Base-by-base conservation (phyloP, 2,329 filamentous ascomycete genomes). In the Mollisia scopiformis region DNA sequence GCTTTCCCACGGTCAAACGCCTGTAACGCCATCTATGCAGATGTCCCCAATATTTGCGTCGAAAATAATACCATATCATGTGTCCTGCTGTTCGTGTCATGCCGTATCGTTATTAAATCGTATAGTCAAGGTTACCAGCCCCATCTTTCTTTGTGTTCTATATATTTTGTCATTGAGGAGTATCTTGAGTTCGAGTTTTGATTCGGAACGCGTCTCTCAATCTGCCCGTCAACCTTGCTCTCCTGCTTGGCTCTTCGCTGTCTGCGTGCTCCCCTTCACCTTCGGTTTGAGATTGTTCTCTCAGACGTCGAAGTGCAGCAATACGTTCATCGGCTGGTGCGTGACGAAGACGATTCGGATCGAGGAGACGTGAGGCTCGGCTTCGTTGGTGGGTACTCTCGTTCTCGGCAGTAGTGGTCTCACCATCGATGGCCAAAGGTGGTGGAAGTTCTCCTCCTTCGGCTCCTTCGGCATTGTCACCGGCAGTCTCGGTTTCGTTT, bases 261-360 rank as follows among this genome's bases (percentile, higher is more conserved):
- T 62, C 62, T 27, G 65, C 63, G 21, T 49, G 51, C 35, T 61
- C 62, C 8, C 14, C 33, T 11, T 43, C 41, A 6, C 37, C 65
- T 39, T 66, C 67, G 30, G 57, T 58, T 46, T 63, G 66, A 23
- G 69, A 63, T 73, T 76, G 62, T 77, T 78, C 66, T 77, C 78
- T 39, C 50, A 81, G 77, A 55, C 80, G 80, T 35, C 86, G 78
- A 5, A 88, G 76, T 6, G 80, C 82, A 57, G 82, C 84, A 57
- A 88, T 84, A n/a, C 85, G 83, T 72, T 88, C 86, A 65, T 87
- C 83, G 3, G 81, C 78, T 0, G 84, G 77, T n/a, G 85, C 85
- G 61, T 86, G 79, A 11, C 85, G 80, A 19, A 88, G 74, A 47
- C 83, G 76, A 63, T 84, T 80, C 49, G 86, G 75, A 65, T 88